Base-by-base conservation (phyloP, 495 filamentous ascomycete genomes). In the Evansstolkia leycettana region DNA sequence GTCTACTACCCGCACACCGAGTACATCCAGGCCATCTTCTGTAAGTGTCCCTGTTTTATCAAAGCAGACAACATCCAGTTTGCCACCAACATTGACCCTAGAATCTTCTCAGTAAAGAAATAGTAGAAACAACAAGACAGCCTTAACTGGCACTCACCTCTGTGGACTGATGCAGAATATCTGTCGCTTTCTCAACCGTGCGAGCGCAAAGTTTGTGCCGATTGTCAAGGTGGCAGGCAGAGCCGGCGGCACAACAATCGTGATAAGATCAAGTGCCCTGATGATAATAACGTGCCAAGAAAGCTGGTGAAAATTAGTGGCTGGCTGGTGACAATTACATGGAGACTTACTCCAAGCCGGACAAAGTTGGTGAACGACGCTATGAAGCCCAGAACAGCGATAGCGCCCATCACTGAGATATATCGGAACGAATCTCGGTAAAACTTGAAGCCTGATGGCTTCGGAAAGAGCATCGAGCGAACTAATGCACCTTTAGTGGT, bases 81-180 rank as follows among this genome's bases (percentile, higher is more conserved):
- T 96, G 5, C 92, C 92, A 11, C 83, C 89, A 17, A 99, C 84
- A 48, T 96, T 96, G 27, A 99, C 88, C 41, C 80, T 73, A 33
- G 28, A 9, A n/a, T 24, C 1, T 17, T 13, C 12, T 52, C 31
- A 52, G 38, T 26, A 30, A 19, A 15, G 13, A 17, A 23, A 17
- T 35, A 28, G 7, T 17, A 18, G 13, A 20, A 28, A n/a, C n/a
- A n/a, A n/a, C 12, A 37, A 33, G 17, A 27, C 28, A 18, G 27
- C 11, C 13, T 16, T 8, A 25, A 29, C 16, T 28, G 13, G 5
- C 18, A 38, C 50, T 44, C 47, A 69, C 69, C 78, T 74, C 50
- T 99, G 92, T 1, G 92, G 92, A 45, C 87, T 95, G 41, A 95
- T 99, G 53, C 92, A 99, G 46, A 92, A 99, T 29, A 99, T 95